phyloP scores from a whole-genome alignment of 805 yeast species.

The Yarrowia sp. region DNA sequence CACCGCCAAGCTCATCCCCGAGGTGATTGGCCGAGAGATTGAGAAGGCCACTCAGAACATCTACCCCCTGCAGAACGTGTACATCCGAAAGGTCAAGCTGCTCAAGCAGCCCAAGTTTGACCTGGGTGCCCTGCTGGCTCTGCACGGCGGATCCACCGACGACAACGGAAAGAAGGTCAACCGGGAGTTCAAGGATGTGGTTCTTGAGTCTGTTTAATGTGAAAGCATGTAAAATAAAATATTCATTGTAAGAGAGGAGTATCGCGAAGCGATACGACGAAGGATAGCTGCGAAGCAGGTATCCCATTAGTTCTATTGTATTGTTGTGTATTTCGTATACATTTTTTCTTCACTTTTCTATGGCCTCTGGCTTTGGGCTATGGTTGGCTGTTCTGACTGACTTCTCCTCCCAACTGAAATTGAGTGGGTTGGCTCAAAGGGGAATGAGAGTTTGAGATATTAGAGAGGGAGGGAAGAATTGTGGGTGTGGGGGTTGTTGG shows the following conservation, averaged over 20 bases:
- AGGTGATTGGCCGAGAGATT: conserved; percentile 97
- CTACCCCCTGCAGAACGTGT: conserved; percentile 97
- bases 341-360: neutral
- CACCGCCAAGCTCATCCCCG: conserved; percentile 96
- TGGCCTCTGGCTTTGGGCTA: too few species aligned
- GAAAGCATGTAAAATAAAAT: conserved; percentile 27
- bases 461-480: too few species aligned
- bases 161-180: conserved; percentile 97
- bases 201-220: conserved; percentile 88
- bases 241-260: conserved; percentile 12
- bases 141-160: conserved; percentile 95
- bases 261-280: neutral
- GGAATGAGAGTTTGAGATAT: too few species aligned
- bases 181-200: conserved; percentile 96
- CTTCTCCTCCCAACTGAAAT: too few species aligned
- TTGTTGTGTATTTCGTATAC: neutral
- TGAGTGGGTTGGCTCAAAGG: too few species aligned
- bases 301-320: too few species aligned
- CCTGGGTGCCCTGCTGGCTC: conserved; percentile 90
- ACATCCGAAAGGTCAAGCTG: conserved; percentile 98
- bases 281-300: too few species aligned
- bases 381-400: too few species aligned
- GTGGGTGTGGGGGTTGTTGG: too few species aligned
- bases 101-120: conserved; percentile 99
- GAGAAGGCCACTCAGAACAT: conserved; percentile 93